phyloP scores from a whole-genome alignment of 805 yeast genomes.

The Ogataea pilisensis region DNA sequence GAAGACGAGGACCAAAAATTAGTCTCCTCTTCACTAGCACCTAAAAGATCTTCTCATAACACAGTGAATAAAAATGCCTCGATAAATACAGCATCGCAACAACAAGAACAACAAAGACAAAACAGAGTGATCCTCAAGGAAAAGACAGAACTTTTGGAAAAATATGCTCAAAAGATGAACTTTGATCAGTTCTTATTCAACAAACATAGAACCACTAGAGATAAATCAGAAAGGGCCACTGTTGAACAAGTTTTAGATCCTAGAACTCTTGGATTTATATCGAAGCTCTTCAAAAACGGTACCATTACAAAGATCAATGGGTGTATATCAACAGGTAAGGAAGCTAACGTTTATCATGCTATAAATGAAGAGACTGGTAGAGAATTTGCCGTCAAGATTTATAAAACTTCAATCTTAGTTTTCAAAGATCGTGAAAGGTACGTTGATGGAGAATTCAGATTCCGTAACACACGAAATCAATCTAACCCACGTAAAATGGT shows the following conservation, averaged over 20 bases:
- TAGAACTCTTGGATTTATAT: slow-evolving; percentile 78
- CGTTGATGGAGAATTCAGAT: slow-evolving; percentile 93
- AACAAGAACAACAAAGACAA: neutral
- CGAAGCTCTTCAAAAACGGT: slow-evolving; percentile 79
- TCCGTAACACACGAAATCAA: slow-evolving; percentile 76
- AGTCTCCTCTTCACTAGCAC: neutral
- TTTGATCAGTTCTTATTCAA: slow-evolving; percentile 53
- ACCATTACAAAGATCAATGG: slow-evolving; percentile 84
- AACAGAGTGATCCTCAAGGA: slow-evolving; percentile 24
- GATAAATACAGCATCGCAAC: slow-evolving; percentile 1
- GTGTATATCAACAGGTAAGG: slow-evolving; percentile 94
- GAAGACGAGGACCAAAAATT: neutral
- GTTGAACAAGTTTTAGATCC: slow-evolving; percentile 97
- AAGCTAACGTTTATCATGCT: slow-evolving; percentile 97
- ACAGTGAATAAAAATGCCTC: neutral
- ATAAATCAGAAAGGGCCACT: slow-evolving; percentile 91
- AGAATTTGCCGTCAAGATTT: slow-evolving; percentile 87
- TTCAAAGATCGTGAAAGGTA: slow-evolving; percentile 95
- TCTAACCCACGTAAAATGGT: slow-evolving; percentile 98
- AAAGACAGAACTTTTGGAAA: slow-evolving; percentile 51
- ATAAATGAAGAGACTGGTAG: slow-evolving; percentile 38
- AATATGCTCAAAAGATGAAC: slow-evolving; percentile 61
- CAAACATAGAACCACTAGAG: slow-evolving; percentile 61
- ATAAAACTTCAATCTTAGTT: slow-evolving; percentile 94
- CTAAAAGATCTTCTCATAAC: slow-evolving; percentile 2